Evolutionary conservation across 306 rosid species (phyloP).

Genomic region (Cucurbita ficifolia): DNA sequence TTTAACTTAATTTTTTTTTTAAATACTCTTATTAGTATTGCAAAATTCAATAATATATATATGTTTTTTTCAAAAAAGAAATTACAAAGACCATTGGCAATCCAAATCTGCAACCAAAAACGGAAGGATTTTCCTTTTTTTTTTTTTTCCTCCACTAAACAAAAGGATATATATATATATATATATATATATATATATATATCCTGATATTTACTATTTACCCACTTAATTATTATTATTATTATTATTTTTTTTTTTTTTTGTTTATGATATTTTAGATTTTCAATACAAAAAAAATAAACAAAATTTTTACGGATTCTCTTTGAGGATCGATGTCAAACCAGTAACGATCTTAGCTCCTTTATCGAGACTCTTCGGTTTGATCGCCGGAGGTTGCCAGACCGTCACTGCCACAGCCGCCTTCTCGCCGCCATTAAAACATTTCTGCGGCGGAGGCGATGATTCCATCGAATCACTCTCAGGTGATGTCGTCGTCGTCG

Average conservation of each 20-base stretch:
- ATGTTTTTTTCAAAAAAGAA: neutral
- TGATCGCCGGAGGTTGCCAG: slow-evolving; percentile 85
- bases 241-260: neutral
- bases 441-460: neutral
- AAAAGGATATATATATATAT: neutral
- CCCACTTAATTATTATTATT: neutral
- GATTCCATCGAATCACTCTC: neutral
- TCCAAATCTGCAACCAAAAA: neutral
- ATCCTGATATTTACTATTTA: neutral
- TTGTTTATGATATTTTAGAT: neutral
- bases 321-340: slow-evolving; percentile 65
- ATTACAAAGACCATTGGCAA: neutral
- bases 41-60: neutral
- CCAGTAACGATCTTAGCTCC: slow-evolving; percentile 74
- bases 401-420: slow-evolving; percentile 8
- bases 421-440: neutral
- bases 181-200: neutral
- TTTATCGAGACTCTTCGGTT: slow-evolving; percentile 61
- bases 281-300: neutral
- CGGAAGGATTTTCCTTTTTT: neutral
- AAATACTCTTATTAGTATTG: neutral
- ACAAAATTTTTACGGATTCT: slow-evolving; percentile 35
- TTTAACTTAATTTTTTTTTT: too few species aligned
- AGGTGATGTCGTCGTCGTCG: slow-evolving; percentile 3
- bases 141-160: neutral